phyloP scores from a whole-genome alignment of 345 rosid species.

The Moricandia arvensis region DNA sequence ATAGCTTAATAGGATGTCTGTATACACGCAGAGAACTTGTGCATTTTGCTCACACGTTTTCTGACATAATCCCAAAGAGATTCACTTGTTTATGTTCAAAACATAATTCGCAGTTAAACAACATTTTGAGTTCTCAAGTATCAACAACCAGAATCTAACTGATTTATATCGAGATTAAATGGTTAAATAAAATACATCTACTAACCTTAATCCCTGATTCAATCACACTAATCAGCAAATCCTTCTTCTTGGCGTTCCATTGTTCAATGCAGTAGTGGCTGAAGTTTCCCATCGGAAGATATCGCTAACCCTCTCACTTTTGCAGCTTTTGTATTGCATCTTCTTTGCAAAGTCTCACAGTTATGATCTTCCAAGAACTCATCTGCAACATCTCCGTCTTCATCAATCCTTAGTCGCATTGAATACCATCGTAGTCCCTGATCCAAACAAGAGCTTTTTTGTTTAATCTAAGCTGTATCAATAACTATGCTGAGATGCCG shows the following conservation, averaged over 20 bases:
- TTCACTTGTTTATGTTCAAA: conserved; percentile 15
- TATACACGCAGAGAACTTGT: background rate
- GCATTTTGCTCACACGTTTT: background rate
- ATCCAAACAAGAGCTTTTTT: conserved; percentile 1
- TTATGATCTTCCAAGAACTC: conserved; percentile 71
- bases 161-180: background rate
- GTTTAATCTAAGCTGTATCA: background rate
- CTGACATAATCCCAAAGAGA: background rate
- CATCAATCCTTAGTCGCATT: conserved; percentile 73
- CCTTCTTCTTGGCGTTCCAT: conserved; percentile 5
- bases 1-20: background rate
- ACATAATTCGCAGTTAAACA: conserved; percentile 20
- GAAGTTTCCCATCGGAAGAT: conserved; percentile 32
- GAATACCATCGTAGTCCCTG: conserved; percentile 91
- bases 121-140: conserved; percentile 1
- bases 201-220: conserved; percentile 3
- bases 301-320: conserved; percentile 33
- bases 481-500: background rate
- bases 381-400: conserved; percentile 97
- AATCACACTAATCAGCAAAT: conserved; percentile 16
- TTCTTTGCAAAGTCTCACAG: conserved; percentile 12
- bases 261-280: conserved; percentile 29
- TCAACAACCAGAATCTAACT: conserved; percentile 18
- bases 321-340: conserved; percentile 35
- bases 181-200: background rate